Base-by-base conservation (phyloP, 2,329 filamentous ascomycete genomes). In the Aspergillus brasiliensis region DNA sequence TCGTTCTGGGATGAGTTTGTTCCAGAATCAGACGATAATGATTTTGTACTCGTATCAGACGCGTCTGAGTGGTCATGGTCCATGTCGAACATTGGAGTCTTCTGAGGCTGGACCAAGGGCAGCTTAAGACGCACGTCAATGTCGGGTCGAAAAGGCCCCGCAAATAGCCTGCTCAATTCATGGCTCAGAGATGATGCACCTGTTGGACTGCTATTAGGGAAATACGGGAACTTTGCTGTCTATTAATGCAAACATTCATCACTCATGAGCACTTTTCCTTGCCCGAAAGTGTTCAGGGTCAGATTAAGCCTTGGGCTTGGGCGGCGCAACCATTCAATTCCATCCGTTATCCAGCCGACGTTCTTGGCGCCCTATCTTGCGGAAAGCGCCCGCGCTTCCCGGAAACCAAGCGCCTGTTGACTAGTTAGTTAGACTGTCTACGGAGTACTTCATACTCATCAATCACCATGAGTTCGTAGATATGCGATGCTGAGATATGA, bases 41-140 rank as follows among this genome's bases (percentile, higher is more conserved):
- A 56, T 44, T 61, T 67, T 44, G 59, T 59, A 58, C 60, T 70
- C 49, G 66, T 65, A 49, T 65, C 63, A 44, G 65, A 67, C 37
- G 64, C 59, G 52, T 65, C 64, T 47, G 64, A 63, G 51, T 55
- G 51, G 58, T 59, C 70, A 71, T 73, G 64, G 59, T 71, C 70
- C 73, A 76, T 75, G 38, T 65, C 73, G 66, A 63, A 54, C 58
- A 59, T 52, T 55, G 56, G 57, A 57, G 49, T 46, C 60, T 54
- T 34, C 53, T 42, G 25, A 15, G 31, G 55, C 49, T 53, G 47
- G 19, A 52, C 34, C 28, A 57, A 57, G 55, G 31, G 44, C 27
- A 27, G 51, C 37, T 54, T 54, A 62, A 42, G 52, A 58, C 40
- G 46, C 63, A 65, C 63, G 57, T 53, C 25, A 49, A 28, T 28